Evolutionary conservation across 306 rosid genomes (phyloP).

Genomic region (Cyamopsis tetragonoloba): DNA sequence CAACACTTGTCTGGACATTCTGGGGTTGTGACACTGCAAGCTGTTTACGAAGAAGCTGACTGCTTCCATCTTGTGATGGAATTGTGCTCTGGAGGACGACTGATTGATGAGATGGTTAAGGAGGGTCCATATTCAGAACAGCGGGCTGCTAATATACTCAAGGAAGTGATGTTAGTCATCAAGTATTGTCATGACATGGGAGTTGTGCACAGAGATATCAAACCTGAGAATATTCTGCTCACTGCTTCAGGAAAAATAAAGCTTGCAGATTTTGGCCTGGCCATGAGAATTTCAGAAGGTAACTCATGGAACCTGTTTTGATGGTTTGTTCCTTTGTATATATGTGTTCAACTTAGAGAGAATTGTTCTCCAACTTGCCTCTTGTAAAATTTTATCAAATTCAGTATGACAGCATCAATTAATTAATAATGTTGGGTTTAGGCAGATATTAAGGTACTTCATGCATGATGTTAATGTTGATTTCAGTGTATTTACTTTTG

Average conservation of each 20-base stretch:
- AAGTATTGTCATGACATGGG: slow-evolving; percentile 99
- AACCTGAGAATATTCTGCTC: slow-evolving; percentile 95
- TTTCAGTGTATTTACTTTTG: neutral
- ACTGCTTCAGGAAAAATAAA: slow-evolving; percentile 74
- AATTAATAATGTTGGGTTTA: neutral
- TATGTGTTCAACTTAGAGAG: neutral
- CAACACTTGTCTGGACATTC: slow-evolving; percentile 97
- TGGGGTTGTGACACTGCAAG: slow-evolving; percentile 89
- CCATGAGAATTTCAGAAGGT: slow-evolving; percentile 92
- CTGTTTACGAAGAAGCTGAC: slow-evolving; percentile 85
- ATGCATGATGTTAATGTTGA: neutral
- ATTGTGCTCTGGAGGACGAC: slow-evolving; percentile 84
- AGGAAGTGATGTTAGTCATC: slow-evolving; percentile 92
- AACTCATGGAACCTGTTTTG: slow-evolving; percentile 8
- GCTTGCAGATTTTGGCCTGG: slow-evolving; percentile 99
- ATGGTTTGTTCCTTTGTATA: neutral
- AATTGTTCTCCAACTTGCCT: slow-evolving; percentile 9
- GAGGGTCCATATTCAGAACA: slow-evolving; percentile 84
- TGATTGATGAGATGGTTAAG: slow-evolving; percentile 68
- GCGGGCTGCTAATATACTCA: slow-evolving; percentile 72
- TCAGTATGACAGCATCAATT: neutral
- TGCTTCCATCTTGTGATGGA: slow-evolving; percentile 98
- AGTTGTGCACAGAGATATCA: slow-evolving; percentile 94
- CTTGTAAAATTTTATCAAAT: neutral
- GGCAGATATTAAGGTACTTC: neutral